Evolutionary conservation across 2,329 filamentous ascomycete species (phyloP).

Genomic region (Diplodia seriata): DNA sequence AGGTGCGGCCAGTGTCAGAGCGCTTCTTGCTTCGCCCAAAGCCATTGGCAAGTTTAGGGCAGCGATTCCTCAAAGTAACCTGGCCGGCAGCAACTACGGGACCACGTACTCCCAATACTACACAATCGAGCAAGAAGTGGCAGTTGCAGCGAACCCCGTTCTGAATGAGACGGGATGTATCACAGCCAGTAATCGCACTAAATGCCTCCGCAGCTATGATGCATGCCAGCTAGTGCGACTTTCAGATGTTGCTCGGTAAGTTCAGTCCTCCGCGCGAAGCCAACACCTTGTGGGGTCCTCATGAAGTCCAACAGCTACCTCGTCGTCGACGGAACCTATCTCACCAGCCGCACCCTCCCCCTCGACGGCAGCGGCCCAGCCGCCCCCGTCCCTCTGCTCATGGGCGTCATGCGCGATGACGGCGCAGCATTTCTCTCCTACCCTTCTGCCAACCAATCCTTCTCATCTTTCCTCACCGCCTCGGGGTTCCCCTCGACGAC

Average conservation of each 20-base stretch:
- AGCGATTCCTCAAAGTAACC: constrained; percentile 51
- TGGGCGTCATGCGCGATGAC: constrained; percentile 44
- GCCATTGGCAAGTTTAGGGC: constrained; percentile 57
- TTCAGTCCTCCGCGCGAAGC: not conserved
- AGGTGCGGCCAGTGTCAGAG: constrained; percentile 50
- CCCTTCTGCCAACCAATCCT: constrained; percentile 36
- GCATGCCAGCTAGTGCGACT: constrained; percentile 36
- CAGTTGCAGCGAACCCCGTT: constrained; percentile 36
- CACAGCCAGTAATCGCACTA: constrained; percentile 34
- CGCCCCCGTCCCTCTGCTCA: constrained; percentile 39
- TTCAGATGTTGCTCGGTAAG: constrained; percentile 22
- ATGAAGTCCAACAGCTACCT: constrained; percentile 38
- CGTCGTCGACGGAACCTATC: constrained; percentile 44
- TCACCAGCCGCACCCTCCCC: constrained; percentile 38
- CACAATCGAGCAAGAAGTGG: constrained; percentile 39
- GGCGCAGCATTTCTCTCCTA: constrained; percentile 43
- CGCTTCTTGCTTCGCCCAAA: constrained; percentile 58
- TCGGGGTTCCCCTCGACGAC: constrained; percentile 33
- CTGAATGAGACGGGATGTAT: constrained; percentile 41
- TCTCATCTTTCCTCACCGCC: constrained; percentile 38
- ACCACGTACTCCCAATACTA: constrained; percentile 39
- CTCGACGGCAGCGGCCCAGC: constrained; percentile 34
- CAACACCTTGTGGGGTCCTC: not conserved
- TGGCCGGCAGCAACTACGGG: constrained; percentile 38
- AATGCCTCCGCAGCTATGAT: constrained; percentile 40